Base-by-base conservation (phyloP, 2,329 filamentous ascomycete species). In the Simplicillium sp. region DNA sequence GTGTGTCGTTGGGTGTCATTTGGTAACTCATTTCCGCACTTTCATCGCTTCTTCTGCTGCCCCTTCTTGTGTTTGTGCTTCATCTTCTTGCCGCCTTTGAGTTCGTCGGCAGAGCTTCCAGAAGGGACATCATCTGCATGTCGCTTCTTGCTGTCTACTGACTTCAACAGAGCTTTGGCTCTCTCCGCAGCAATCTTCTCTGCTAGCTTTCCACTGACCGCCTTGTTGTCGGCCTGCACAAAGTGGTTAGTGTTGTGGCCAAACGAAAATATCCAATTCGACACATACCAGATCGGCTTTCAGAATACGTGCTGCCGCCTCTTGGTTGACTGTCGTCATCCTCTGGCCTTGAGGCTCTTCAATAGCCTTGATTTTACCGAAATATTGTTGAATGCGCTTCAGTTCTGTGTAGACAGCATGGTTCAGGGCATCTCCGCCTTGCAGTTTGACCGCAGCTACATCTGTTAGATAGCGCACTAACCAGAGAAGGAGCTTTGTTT, bases 371-470 rank as follows among this genome's bases (percentile, higher is more conserved):
- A 97, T 90, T 67, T 97, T 98, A 44, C 77, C 79, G 63, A 95
- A 94, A 61, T 97, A 97, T 57, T 88, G 84, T 60, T 82, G 87
- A 40, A 97, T 82, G 42, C 92, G 80, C 44, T 79, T 82, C 47
- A 98, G 74, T 66, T 98, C 92, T 44, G 75, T 74, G 63, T 87
- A 92, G 44, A 98, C 78, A 20, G 86, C 75, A 57, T 97, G 90
- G 39, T 84, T 73, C 59, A 84, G 87, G n/a, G 85, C 82, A 54
- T 95, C 77, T 25, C 82, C 73, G 43, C 84, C 87, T 50, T 87
- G 81, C 8, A 96, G 73, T 46, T 82, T 80, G 16, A 98, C 70
- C 46, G 84, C 82, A 39, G 84, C 87, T 50, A 42, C 42, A n/a
- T 32, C 6, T 25, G 3, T 31, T 36, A 33, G 32, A 42, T 12